These are phyloP conservation scores for Exophiala lecanii-corni DNA, from an alignment of 2,329 filamentous ascomycete genomes.

Conservation along the genomic window DNA sequence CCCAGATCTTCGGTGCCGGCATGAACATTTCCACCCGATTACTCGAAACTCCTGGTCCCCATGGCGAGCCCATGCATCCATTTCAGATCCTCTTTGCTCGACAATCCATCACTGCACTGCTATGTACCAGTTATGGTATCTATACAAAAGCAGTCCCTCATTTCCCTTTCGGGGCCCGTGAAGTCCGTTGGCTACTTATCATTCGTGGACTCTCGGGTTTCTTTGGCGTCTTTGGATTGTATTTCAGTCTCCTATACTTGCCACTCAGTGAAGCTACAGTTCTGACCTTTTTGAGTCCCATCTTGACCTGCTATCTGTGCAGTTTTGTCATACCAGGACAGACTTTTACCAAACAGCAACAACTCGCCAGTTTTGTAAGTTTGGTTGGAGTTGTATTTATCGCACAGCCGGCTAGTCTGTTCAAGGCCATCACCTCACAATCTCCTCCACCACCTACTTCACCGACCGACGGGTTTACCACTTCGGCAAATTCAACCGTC, in stretches of 20 bases:
- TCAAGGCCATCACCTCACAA: slow-evolving; percentile 36
- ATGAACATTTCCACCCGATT: slow-evolving; percentile 82
- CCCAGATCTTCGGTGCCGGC: slow-evolving; percentile 74
- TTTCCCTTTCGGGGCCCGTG: slow-evolving; percentile 64
- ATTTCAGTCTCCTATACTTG: slow-evolving; percentile 69
- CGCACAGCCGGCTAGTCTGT: slow-evolving; percentile 61
- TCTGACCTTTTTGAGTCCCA: slow-evolving; percentile 79
- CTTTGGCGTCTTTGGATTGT: slow-evolving; percentile 77
- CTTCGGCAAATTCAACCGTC: slow-evolving; percentile 27
- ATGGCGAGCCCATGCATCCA: slow-evolving; percentile 70
- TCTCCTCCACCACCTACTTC: slow-evolving; percentile 25
- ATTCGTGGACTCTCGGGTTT: slow-evolving; percentile 66
- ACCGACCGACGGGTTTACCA: slow-evolving; percentile 8
- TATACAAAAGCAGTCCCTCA: slow-evolving; percentile 57
- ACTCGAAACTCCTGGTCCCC: slow-evolving; percentile 62
- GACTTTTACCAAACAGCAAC: slow-evolving; percentile 71
- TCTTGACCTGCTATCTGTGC: slow-evolving; percentile 73
- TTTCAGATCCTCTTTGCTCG: slow-evolving; percentile 79
- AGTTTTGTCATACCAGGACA: slow-evolving; percentile 66
- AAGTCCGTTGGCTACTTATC: slow-evolving; percentile 64
- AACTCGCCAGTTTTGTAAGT: slow-evolving; percentile 70
- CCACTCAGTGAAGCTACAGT: slow-evolving; percentile 84
- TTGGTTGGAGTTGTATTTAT: slow-evolving; percentile 78
- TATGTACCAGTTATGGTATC: slow-evolving; percentile 70
- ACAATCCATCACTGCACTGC: slow-evolving; percentile 67